phyloP scores from a whole-genome alignment of 23 red algal species.

The Gracilaria domingensis region DNA sequence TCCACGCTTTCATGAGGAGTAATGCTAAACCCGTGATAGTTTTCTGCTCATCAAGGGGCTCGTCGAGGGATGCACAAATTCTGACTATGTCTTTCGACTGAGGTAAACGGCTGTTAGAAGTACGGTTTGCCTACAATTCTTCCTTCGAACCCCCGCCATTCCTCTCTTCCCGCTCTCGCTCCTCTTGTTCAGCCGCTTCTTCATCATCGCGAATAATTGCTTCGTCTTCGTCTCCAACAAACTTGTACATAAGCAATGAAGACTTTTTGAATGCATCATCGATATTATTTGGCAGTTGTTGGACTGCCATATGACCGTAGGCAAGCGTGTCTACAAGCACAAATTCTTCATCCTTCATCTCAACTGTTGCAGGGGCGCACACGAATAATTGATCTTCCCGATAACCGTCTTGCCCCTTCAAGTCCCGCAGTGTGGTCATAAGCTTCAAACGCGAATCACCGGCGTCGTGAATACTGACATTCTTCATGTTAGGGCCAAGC shows the following conservation, averaged over 20 bases:
- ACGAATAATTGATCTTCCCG: slow-evolving; percentile 67
- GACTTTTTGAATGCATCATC: slow-evolving; percentile 62
- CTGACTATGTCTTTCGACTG: too few relatives aligned
- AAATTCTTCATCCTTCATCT: slow-evolving; percentile 76
- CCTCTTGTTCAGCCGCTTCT: slow-evolving; percentile 74
- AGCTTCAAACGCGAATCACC: slow-evolving; percentile 57
- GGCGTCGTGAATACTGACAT: slow-evolving; percentile 63
- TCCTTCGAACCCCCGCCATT: slow-evolving; percentile 48
- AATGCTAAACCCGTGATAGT: too few relatives aligned
- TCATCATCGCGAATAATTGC: slow-evolving; percentile 74
- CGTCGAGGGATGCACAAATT: too few relatives aligned
- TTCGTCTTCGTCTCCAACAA: slow-evolving; percentile 76
- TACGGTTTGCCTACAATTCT: slow-evolving; percentile 34
- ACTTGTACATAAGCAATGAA: slow-evolving; percentile 56
- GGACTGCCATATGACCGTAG: slow-evolving; percentile 59
- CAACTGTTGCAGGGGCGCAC: slow-evolving; percentile 48
- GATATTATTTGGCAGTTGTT: slow-evolving; percentile 63
- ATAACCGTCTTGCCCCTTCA: slow-evolving; percentile 63
- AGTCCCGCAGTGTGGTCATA: slow-evolving; percentile 65
- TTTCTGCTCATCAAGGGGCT: too few relatives aligned
- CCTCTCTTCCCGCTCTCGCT: slow-evolving; percentile 55
- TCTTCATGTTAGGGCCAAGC: slow-evolving; percentile 69
- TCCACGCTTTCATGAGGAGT: too few relatives aligned
- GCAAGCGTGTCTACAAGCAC: slow-evolving; percentile 30
- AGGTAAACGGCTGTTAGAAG: neutral